A percentile compares a stretch with the other conserved stretches of the same genome.
phyloP scores from a whole-genome alignment of 805 yeast genomes.

The Teunomyces lycoperdinae region DNA sequence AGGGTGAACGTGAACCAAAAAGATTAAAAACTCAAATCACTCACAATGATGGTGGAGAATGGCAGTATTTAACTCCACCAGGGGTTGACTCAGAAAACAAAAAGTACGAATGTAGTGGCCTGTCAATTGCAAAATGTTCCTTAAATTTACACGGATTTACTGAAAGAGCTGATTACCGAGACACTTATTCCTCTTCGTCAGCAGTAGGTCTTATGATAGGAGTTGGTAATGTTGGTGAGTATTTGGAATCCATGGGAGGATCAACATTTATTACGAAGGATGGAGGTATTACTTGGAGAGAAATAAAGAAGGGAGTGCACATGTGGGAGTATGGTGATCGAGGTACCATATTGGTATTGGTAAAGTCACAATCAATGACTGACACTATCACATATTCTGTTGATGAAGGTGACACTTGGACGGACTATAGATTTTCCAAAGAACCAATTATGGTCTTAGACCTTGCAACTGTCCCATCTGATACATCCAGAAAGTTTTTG shows the following conservation, averaged over 20 bases:
- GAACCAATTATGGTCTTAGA: constrained; percentile 59
- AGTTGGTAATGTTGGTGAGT: constrained; percentile 87
- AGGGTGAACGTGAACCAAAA: constrained; percentile 41
- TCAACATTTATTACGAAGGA: constrained; percentile 81
- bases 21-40: constrained; percentile 70
- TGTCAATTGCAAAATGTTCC: constrained; percentile 60
- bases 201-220: constrained; percentile 88
- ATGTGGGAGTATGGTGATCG: constrained; percentile 98
- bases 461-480: constrained; percentile 86
- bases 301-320: constrained; percentile 65
- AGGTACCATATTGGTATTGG: constrained; percentile 80
- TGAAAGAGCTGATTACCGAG: constrained; percentile 79
- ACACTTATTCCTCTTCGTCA: constrained; percentile 81
- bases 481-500: constrained; percentile 77
- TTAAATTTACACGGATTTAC: constrained; percentile 88
- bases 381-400: constrained; percentile 60
- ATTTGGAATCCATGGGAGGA: constrained; percentile 48
- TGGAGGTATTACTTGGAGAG: constrained; percentile 89
- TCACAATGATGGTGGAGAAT: constrained; percentile 87
- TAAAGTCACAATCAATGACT: constrained; percentile 56
- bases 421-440: constrained; percentile 58
- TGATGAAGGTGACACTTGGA: constrained; percentile 82
- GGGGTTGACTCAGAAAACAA: constrained; percentile 57
- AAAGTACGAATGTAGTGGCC: constrained; percentile 50
- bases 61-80: constrained; percentile 76